Conservation (phyloP, 208 protist species). For the Balamuthia mandrillaris region DNA sequence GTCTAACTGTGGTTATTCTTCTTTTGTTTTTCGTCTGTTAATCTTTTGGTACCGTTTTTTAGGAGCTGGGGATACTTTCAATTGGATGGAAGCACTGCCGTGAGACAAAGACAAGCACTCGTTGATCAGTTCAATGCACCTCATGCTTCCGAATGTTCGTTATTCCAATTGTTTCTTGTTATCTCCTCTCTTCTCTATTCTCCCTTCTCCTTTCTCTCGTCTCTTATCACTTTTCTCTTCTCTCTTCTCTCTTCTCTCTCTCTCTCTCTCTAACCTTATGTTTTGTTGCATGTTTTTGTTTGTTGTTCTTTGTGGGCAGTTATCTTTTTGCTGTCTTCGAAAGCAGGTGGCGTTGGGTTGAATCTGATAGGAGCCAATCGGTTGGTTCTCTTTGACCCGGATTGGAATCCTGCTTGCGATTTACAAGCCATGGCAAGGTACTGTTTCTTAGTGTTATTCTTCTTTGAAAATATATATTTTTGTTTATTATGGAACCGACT, state of each 20-base stretch:
- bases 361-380: slow-evolving; percentile 96
- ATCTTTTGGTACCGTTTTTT: not conserved
- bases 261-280: no score
- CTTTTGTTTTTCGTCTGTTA: not conserved
- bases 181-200: not conserved
- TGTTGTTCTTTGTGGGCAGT: not conserved
- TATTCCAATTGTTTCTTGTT: not conserved
- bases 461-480: not conserved
- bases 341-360: slow-evolving; percentile 94
- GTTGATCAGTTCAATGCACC: slow-evolving; percentile 76
- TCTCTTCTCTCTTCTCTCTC: no score
- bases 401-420: slow-evolving; percentile 84
- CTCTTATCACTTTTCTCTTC: no score
- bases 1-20: not conserved
- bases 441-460: not conserved
- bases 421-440: slow-evolving; percentile 55
- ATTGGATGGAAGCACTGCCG: slow-evolving; percentile 85
- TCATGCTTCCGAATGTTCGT: slow-evolving; percentile 37
- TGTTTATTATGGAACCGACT: no score
- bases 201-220: no score
- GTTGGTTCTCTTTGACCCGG: slow-evolving; percentile 92
- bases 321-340: slow-evolving; percentile 93
- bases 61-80: slow-evolving; percentile 77
- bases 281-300: no score
- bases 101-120: slow-evolving; percentile 76